Percentiles rank a stretch among this genome's conserved stretches.
These are phyloP conservation scores for Leccinum disarticulatum DNA, from an alignment of 768 basidiomycete genomes.

Conservation along the genomic window DNA sequence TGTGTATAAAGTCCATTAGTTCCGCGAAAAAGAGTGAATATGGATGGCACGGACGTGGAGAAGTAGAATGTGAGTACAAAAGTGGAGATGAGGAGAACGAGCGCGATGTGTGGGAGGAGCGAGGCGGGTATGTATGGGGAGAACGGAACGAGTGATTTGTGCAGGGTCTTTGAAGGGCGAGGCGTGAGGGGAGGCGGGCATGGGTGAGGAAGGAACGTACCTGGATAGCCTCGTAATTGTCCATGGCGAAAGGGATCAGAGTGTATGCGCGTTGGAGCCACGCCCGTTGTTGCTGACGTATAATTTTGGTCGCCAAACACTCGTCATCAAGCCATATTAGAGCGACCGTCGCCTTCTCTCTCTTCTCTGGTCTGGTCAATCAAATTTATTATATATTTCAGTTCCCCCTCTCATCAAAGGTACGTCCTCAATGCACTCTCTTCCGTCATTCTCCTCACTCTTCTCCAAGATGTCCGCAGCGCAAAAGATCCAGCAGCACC, in stretches of 20 bases:
- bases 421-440: not conserved
- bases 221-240: conserved; percentile 54
- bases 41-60: conserved; percentile 61
- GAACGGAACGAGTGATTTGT: conserved; percentile 69
- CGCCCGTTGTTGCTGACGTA: conserved; percentile 41
- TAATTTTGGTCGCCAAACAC: conserved; percentile 51
- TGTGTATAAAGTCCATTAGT: conserved; percentile 33
- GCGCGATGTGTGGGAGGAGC: conserved; percentile 72
- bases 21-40: not conserved
- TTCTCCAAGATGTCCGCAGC: conserved; percentile 65
- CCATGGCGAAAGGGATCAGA: conserved; percentile 39
- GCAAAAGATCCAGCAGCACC: conserved; percentile 86
- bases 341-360: conserved; percentile 22
- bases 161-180: conserved; percentile 48
- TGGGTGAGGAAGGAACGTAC: conserved; percentile 32
- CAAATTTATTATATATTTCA: conserved; percentile 12
- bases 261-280: conserved; percentile 2
- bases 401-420: not conserved
- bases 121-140: conserved; percentile 64
- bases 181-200: not conserved
- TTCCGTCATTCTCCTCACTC: not conserved
- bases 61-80: conserved; percentile 91
- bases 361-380: conserved; percentile 6
- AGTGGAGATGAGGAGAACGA: conserved; percentile 68
- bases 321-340: conserved; percentile 54